Percentiles rank a stretch among this genome's conserved stretches.
Conservation (phyloP, 345 rosid species). For the Eutrema yunnanense region DNA sequence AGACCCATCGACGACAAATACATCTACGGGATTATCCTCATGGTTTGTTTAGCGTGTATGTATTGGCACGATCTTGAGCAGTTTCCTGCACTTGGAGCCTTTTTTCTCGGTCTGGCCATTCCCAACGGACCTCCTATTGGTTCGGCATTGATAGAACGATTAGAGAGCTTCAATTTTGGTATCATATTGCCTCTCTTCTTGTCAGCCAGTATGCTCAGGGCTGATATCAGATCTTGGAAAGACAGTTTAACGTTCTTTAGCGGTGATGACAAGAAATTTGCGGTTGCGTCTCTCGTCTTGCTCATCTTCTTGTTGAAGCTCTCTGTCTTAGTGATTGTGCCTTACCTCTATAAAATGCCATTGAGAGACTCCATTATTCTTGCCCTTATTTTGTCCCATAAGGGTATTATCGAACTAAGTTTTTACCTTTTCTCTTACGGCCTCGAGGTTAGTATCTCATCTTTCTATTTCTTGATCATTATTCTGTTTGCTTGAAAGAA, state of each 20-base stretch:
- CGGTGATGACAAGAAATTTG: neutral
- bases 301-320: slow-evolving; percentile 28
- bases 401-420: slow-evolving; percentile 26
- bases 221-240: neutral
- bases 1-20: slow-evolving; percentile 28
- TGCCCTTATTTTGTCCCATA: slow-evolving; percentile 25
- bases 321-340: neutral
- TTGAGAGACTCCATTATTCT: slow-evolving; percentile 21
- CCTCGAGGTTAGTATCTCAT: neutral
- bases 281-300: slow-evolving; percentile 16
- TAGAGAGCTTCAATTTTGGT: slow-evolving; percentile 33
- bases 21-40: slow-evolving; percentile 11
- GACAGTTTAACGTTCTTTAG: neutral
- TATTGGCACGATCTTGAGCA: neutral
- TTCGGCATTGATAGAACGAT: slow-evolving; percentile 31
- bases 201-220: slow-evolving; percentile 10
- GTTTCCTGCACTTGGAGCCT: slow-evolving; percentile 33
- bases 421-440: slow-evolving; percentile 12
- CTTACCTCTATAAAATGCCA: slow-evolving; percentile 26
- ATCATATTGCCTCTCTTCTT: slow-evolving; percentile 26
- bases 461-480: neutral
- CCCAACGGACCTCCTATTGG: slow-evolving; percentile 49
- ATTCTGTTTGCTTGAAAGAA: neutral
- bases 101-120: slow-evolving; percentile 33
- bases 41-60: slow-evolving; percentile 17